A percentile compares a stretch with the other conserved stretches of the same genome.
Conservation (phyloP, 2,329 filamentous ascomycete genomes). For the Zasmidium angulare region DNA sequence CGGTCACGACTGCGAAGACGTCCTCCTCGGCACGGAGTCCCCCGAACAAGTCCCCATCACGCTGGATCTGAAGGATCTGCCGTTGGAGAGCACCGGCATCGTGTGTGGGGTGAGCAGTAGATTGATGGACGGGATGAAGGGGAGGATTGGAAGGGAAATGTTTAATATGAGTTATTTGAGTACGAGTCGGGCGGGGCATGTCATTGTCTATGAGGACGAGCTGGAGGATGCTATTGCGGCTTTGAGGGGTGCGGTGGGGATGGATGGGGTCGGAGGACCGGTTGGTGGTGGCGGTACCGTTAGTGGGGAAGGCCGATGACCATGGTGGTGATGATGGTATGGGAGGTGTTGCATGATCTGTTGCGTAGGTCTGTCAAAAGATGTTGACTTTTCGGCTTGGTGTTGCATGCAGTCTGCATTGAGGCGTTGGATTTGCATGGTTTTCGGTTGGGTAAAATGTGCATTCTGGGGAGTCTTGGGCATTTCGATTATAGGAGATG, state of each 20-base stretch:
- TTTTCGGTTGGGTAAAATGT: too few relatives aligned
- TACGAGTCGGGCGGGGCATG: slow-evolving; percentile 83
- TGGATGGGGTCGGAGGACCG: not conserved
- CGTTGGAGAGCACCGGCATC: slow-evolving; percentile 87
- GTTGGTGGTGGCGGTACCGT: too few relatives aligned
- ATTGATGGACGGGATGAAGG: slow-evolving; percentile 68
- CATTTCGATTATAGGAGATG: too few relatives aligned
- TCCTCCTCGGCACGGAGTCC: slow-evolving; percentile 74
- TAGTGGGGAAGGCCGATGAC: not conserved
- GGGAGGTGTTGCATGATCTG: too few relatives aligned
- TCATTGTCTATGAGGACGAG: slow-evolving; percentile 77
- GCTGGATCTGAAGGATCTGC: slow-evolving; percentile 76
- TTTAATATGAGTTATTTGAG: slow-evolving; percentile 84
- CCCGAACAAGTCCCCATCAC: slow-evolving; percentile 77
- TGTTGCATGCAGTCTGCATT: too few relatives aligned
- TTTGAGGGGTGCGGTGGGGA: slow-evolving; percentile 41
- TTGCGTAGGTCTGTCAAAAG: too few relatives aligned
- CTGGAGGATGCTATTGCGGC: slow-evolving; percentile 72
- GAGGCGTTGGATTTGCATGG: too few relatives aligned
- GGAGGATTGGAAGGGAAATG: slow-evolving; percentile 46
- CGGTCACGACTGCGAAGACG: slow-evolving; percentile 49
- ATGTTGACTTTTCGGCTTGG: too few relatives aligned
- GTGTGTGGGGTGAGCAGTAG: slow-evolving; percentile 89
- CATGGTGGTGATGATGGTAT: not conserved
- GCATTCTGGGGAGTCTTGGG: too few relatives aligned